Conservation (phyloP, 306 rosid genomes). For the Canavalia gladiata region DNA sequence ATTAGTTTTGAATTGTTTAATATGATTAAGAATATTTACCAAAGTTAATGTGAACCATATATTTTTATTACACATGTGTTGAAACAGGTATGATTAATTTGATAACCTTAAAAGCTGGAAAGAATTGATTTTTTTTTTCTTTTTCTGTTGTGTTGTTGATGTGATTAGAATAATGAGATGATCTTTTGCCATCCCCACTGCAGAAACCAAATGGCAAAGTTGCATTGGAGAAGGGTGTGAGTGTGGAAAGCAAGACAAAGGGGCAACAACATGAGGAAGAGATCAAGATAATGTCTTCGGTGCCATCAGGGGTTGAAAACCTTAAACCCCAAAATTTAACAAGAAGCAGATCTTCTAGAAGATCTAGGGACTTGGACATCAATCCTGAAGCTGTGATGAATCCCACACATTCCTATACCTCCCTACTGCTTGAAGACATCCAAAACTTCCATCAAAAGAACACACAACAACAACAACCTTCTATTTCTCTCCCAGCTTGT, state of each 20-base stretch:
- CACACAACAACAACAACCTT: constrained; percentile 45
- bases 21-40: too few relatives aligned
- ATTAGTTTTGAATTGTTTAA: too few relatives aligned
- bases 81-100: too few relatives aligned
- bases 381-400: constrained; percentile 67
- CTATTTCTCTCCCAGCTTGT: constrained; percentile 82
- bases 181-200: constrained; percentile 9
- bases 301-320: constrained; percentile 59
- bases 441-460: constrained; percentile 90
- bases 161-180: background rate
- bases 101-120: background rate
- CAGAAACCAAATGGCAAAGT: constrained; percentile 68
- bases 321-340: constrained; percentile 68
- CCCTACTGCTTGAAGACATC: constrained; percentile 83
- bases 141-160: constrained; percentile 14
- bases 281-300: constrained; percentile 42
- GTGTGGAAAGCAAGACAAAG: constrained; percentile 47
- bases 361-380: constrained; percentile 86
- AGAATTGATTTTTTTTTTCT: background rate
- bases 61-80: too few relatives aligned
- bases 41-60: too few relatives aligned
- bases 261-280: constrained; percentile 59
- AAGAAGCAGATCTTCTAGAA: constrained; percentile 85
- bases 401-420: constrained; percentile 68
- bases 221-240: constrained; percentile 55